A percentile compares a stretch with the other conserved stretches of the same genome.
Evolutionary conservation across 202 grass and related monocot species (phyloP).

Genomic region (Saccharum hybrid): DNA sequence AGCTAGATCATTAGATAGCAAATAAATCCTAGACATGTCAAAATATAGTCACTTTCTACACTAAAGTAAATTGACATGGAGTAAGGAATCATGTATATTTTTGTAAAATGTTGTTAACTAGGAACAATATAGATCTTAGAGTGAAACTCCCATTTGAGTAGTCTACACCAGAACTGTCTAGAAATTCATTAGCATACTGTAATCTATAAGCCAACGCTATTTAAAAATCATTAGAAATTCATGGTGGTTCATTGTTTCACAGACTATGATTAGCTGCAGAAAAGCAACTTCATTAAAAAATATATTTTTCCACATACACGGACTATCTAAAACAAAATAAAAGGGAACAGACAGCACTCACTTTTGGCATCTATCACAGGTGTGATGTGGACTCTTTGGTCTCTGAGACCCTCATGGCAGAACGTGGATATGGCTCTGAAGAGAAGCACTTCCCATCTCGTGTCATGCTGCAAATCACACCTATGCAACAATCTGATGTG

Average conservation of each 20-base stretch:
- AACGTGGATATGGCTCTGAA: slow-evolving; percentile 77
- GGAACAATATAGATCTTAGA: slow-evolving; percentile 4
- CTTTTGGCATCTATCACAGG: slow-evolving; percentile 51
- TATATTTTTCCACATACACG: background rate
- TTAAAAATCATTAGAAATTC: background rate
- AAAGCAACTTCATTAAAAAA: background rate
- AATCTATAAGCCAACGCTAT: background rate
- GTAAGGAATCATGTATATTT: slow-evolving; percentile 8
- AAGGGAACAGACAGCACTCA: slow-evolving; percentile 35
- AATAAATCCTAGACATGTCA: slow-evolving; percentile 1
- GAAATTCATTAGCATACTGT: slow-evolving; percentile 12
- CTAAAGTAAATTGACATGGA: slow-evolving; percentile 25
- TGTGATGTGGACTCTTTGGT: slow-evolving; percentile 73
- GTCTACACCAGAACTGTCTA: slow-evolving; percentile 5
- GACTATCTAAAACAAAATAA: slow-evolving; percentile 10
- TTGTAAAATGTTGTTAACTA: slow-evolving; percentile 1
- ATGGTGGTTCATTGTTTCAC: background rate
- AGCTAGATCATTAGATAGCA: slow-evolving; percentile 25
- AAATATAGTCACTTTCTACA: slow-evolving; percentile 11
- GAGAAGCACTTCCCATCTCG: slow-evolving; percentile 91
- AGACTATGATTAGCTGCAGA: background rate
- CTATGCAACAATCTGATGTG: slow-evolving; percentile 80
- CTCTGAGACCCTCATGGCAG: slow-evolving; percentile 78
- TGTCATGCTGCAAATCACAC: slow-evolving; percentile 83
- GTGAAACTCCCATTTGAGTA: slow-evolving; percentile 5